A percentile compares a stretch with the other conserved stretches of the same genome.
Conservation (phyloP, 2,329 filamentous ascomycete genomes). For the Scedosporium apiospermum region DNA sequence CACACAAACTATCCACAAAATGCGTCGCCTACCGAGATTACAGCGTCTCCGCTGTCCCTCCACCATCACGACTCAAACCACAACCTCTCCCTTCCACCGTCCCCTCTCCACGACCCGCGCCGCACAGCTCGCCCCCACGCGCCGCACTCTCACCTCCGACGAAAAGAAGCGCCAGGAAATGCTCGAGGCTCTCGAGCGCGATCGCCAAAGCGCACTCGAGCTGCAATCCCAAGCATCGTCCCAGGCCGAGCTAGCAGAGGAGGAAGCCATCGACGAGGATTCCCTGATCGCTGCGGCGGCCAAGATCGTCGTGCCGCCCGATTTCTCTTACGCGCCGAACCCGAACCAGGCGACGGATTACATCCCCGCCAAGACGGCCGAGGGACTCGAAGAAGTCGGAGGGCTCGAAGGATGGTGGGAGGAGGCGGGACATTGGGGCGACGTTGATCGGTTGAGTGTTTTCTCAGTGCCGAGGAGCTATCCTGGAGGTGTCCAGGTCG, state of each 20-base stretch:
- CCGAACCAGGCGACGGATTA: constrained; percentile 26
- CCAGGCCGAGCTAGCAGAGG: constrained; percentile 13
- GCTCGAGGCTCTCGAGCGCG: constrained; percentile 25
- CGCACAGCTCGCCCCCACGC: constrained; percentile 16
- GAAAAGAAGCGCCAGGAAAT: constrained; percentile 17
- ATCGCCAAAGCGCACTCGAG: constrained; percentile 19
- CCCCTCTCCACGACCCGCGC: constrained; percentile 14
- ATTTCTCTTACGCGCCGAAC: constrained; percentile 10
- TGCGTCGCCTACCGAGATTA: constrained; percentile 33
- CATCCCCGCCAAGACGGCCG: constrained; percentile 33
- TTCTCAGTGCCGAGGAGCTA: constrained; percentile 24
- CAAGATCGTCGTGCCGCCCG: constrained; percentile 8
- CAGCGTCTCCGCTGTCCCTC: constrained; percentile 23
- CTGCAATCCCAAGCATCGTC: constrained; percentile 7
- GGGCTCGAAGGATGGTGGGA: constrained; percentile 45
- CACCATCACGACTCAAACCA: constrained; percentile 9
- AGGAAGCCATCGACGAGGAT: constrained; percentile 16
- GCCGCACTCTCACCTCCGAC: constrained; percentile 9
- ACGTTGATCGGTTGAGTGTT: constrained; percentile 31
- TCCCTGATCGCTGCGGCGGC: constrained; percentile 8
- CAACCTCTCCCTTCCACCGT: constrained; percentile 8
- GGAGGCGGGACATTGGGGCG: constrained; percentile 38
- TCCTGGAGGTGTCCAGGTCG: constrained; percentile 19
- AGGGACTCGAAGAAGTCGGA: constrained; percentile 37
- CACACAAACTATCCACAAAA: constrained; percentile 14